phyloP scores from a whole-genome alignment of 495 filamentous ascomycete species.

The Cercophora samala region DNA sequence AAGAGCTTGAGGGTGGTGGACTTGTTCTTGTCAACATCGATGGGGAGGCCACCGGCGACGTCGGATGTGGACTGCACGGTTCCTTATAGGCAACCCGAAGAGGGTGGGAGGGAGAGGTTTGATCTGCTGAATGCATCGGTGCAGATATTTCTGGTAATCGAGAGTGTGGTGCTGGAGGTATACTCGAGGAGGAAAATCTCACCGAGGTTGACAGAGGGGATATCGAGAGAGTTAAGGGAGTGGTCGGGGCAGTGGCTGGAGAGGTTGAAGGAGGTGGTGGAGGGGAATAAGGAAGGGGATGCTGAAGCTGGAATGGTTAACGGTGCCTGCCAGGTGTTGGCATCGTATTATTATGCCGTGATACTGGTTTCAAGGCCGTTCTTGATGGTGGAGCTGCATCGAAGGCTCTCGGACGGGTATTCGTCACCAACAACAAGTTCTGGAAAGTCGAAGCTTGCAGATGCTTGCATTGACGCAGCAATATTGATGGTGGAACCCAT shows the following conservation, averaged over 20 bases:
- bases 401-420: conserved; percentile 33
- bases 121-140: conserved; percentile 45
- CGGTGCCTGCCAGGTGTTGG: conserved; percentile 43
- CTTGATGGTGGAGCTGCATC: conserved; percentile 46
- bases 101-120: conserved; percentile 34
- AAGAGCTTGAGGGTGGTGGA: conserved; percentile 60
- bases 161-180: conserved; percentile 42
- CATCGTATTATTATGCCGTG: conserved; percentile 47
- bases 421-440: conserved; percentile 11
- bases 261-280: conserved; percentile 32
- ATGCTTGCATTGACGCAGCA: conserved; percentile 49
- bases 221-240: conserved; percentile 44
- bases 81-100: conserved; percentile 29
- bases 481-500: conserved; percentile 43
- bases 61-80: conserved; percentile 58
- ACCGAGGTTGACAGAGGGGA: conserved; percentile 44
- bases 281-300: conserved; percentile 15
- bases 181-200: conserved; percentile 47
- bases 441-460: conserved; percentile 41
- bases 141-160: conserved; percentile 43
- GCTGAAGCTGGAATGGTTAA: conserved; percentile 22
- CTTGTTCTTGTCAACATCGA: conserved; percentile 57
- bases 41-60: conserved; percentile 59
- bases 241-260: conserved; percentile 43
- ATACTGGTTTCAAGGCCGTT: conserved; percentile 47